These are phyloP conservation scores for Leccinum longicurvipes DNA, from an alignment of 768 basidiomycete genomes.

Conservation along the genomic window DNA sequence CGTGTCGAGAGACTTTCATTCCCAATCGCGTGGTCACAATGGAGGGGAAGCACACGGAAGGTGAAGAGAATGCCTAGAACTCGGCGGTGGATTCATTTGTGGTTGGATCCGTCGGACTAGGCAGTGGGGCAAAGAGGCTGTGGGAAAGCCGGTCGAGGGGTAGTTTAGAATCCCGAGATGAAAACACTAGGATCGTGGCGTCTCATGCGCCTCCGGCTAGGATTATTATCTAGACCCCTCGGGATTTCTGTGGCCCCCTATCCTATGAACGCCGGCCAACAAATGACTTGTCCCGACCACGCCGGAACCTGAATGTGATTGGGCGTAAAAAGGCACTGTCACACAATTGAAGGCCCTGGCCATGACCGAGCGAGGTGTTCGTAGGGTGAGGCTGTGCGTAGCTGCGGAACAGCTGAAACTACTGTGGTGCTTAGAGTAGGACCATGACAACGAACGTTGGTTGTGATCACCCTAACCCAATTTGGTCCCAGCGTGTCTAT, in stretches of 20 bases:
- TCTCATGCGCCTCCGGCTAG: neutral
- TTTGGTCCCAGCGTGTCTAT: neutral
- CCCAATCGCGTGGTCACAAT: neutral
- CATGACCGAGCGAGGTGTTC: neutral
- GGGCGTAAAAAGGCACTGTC: neutral
- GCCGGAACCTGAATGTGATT: neutral
- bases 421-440: neutral
- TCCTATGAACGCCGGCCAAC: constrained; percentile 7
- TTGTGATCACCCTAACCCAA: constrained; percentile 21
- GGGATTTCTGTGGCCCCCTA: neutral
- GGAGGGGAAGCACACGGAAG: neutral
- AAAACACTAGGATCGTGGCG: neutral
- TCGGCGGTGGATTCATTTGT: neutral
- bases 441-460: constrained; percentile 13
- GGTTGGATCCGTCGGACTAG: neutral
- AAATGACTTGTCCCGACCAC: constrained; percentile 2
- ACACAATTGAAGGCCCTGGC: too few relatives aligned
- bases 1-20: neutral
- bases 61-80: neutral
- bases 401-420: neutral
- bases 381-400: constrained; percentile 6
- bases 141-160: neutral
- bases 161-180: neutral
- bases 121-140: neutral
- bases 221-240: neutral